A percentile compares a stretch with the other conserved stretches of the same genome.
phyloP scores from a whole-genome alignment of 2,329 filamentous ascomycete genomes.

The Penicillium nordicum region DNA sequence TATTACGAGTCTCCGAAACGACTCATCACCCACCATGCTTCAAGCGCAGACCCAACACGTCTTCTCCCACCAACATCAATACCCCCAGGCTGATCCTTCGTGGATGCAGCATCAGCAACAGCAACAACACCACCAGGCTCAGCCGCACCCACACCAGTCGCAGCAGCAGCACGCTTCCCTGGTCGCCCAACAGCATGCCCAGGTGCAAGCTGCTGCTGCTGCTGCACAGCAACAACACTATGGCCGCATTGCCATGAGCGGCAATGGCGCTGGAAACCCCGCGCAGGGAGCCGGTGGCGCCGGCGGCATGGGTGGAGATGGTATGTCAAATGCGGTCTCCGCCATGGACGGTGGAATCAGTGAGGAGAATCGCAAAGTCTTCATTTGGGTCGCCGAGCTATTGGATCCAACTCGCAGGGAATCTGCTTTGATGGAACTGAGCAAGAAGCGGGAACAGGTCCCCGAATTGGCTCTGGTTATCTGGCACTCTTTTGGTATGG shows the following conservation, averaged over 20 bases:
- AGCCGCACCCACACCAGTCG: conserved; percentile 38
- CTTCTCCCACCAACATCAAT: conserved; percentile 59
- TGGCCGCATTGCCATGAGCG: conserved; percentile 67
- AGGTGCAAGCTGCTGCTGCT: conserved; percentile 48
- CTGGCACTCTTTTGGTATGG: conserved; percentile 95
- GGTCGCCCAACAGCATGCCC: conserved; percentile 53
- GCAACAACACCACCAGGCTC: conserved; percentile 38
- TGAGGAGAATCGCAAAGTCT: conserved; percentile 89
- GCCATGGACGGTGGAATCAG: conserved; percentile 65
- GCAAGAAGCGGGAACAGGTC: conserved; percentile 98
- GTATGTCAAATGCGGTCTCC: conserved; percentile 31
- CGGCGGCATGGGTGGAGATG: conserved; percentile 49
- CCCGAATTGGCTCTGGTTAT: conserved; percentile 92
- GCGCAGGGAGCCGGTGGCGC: conserved; percentile 36
- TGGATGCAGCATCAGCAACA: conserved; percentile 44
- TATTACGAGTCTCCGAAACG: conserved; percentile 22
- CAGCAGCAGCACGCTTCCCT: conserved; percentile 44
- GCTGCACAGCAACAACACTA: conserved; percentile 57
- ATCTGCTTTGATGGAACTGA: conserved; percentile 87
- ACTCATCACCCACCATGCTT: conserved; percentile 39
- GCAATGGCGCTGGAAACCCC: conserved; percentile 48
- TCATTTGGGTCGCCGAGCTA: conserved; percentile 87
- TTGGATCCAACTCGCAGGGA: conserved; percentile 84
- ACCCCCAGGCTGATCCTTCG: conserved; percentile 46
- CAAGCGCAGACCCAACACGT: conserved; percentile 57